These are phyloP conservation scores for Yamadazyma sp. DNA, from an alignment of 1,139 yeast genomes.

Conservation along the genomic window DNA sequence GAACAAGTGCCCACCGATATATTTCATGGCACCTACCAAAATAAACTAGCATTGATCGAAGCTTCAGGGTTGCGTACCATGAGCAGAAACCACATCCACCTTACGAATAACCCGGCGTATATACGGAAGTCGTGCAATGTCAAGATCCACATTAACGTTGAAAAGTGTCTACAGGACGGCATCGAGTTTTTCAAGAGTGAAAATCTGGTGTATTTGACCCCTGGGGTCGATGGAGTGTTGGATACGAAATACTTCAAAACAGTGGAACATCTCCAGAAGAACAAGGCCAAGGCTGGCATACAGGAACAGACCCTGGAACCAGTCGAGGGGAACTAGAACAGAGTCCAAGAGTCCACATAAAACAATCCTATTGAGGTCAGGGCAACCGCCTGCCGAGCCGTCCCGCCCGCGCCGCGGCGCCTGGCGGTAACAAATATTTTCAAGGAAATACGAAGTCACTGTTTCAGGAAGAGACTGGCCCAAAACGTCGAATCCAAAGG, in stretches of 20 bases:
- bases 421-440: too few species aligned
- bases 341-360: too few species aligned
- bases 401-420: too few species aligned
- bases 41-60: constrained; percentile 51
- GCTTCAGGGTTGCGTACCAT: constrained; percentile 63
- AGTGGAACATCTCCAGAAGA: not conserved
- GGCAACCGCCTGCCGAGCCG: too few species aligned
- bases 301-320: too few species aligned
- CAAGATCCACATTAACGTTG: constrained; percentile 61
- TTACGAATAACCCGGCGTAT: constrained; percentile 63
- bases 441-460: too few species aligned
- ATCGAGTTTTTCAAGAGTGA: constrained; percentile 61
- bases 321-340: too few species aligned
- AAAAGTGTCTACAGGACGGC: constrained; percentile 43
- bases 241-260: not conserved
- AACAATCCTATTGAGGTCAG: too few species aligned
- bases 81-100: constrained; percentile 83
- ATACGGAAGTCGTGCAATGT: constrained; percentile 62
- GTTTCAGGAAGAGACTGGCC: too few species aligned
- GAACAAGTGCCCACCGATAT: constrained; percentile 31
- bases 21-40: constrained; percentile 79
- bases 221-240: constrained; percentile 59
- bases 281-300: not conserved
- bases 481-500: too few species aligned
- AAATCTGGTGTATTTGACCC: constrained; percentile 74